Conservation (phyloP, 1,139 yeast species). For the Kodamaea ohmeri region DNA sequence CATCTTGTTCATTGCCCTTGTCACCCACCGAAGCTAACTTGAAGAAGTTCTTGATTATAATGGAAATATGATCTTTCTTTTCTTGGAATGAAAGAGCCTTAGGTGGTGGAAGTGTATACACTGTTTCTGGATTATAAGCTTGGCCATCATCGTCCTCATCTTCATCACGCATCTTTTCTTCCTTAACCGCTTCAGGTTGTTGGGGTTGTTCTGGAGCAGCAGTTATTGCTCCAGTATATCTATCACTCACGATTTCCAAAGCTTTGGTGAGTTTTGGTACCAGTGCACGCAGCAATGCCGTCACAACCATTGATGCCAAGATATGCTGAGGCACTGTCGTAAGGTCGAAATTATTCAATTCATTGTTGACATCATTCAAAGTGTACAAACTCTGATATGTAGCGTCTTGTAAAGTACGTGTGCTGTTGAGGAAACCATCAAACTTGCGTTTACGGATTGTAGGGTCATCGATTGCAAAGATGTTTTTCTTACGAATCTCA, state of each 20-base stretch:
- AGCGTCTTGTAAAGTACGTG: conserved; percentile 28
- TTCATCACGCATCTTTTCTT: conserved; percentile 9
- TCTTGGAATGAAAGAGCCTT: conserved; percentile 44
- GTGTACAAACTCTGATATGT: conserved; percentile 48
- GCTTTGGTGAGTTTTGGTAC: conserved; percentile 60
- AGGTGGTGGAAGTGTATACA: conserved; percentile 61
- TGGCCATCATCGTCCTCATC: conserved; percentile 37
- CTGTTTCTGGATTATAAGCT: conserved; percentile 40
- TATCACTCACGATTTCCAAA: conserved; percentile 60
- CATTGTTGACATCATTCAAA: conserved; percentile 59
- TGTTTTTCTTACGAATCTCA: conserved; percentile 42
- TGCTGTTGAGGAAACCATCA: conserved; percentile 28
- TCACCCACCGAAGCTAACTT: conserved; percentile 33
- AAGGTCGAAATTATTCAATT: conserved; percentile 65
- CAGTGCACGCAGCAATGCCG: conserved; percentile 57
- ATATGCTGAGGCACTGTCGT: conserved; percentile 63
- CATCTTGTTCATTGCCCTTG: conserved; percentile 17
- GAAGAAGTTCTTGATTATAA: conserved; percentile 56
- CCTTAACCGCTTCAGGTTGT: no score
- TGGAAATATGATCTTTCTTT: conserved; percentile 50
- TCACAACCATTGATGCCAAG: conserved; percentile 62
- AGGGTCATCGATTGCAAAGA: conserved; percentile 31
- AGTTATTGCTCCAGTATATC: conserved; percentile 43
- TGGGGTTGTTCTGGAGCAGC: conserved; percentile 5
- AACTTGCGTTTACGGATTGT: conserved; percentile 39